Conservation (phyloP, 2,329 filamentous ascomycete genomes). For the Colletotrichum costaricense region DNA sequence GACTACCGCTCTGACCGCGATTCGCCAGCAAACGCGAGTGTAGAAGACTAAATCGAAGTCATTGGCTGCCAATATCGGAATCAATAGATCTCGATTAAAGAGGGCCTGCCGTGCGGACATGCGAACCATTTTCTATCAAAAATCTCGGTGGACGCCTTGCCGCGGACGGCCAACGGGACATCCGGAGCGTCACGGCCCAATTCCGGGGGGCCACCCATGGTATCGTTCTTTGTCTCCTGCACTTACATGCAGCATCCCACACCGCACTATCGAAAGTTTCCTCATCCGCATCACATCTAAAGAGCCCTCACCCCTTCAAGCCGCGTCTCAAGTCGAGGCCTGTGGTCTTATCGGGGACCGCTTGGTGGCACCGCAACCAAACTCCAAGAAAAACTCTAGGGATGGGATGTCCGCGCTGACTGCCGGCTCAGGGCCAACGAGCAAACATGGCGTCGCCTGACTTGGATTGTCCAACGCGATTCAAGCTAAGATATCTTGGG, state of each 20-base stretch:
- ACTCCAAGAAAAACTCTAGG: neutral
- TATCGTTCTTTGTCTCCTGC: conserved; percentile 21
- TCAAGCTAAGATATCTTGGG: neutral
- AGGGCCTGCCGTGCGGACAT: neutral
- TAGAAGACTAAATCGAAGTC: neutral
- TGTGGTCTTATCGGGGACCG: neutral
- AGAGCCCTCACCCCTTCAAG: neutral
- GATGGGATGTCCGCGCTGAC: neutral
- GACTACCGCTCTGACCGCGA: conserved; percentile 2
- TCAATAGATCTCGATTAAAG: neutral
- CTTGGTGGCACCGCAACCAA: neutral
- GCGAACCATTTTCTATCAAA: conserved; percentile 9
- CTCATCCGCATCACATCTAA: neutral
- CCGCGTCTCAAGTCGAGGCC: neutral
- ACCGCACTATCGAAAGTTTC: neutral
- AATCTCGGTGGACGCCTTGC: conserved; percentile 27
- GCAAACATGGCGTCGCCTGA: conserved; percentile 23
- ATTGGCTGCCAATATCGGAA: conserved; percentile 3
- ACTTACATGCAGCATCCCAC: conserved; percentile 13
- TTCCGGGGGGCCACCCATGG: neutral
- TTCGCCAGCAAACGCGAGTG: neutral
- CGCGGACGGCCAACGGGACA: conserved; percentile 10
- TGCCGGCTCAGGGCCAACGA: neutral
- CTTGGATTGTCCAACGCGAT: conserved; percentile 9
- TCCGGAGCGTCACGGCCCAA: conserved; percentile 16